Percentiles rank a stretch among this genome's conserved stretches.
phyloP scores from a whole-genome alignment of 2,329 filamentous ascomycete genomes.

The Claviceps sp. region DNA sequence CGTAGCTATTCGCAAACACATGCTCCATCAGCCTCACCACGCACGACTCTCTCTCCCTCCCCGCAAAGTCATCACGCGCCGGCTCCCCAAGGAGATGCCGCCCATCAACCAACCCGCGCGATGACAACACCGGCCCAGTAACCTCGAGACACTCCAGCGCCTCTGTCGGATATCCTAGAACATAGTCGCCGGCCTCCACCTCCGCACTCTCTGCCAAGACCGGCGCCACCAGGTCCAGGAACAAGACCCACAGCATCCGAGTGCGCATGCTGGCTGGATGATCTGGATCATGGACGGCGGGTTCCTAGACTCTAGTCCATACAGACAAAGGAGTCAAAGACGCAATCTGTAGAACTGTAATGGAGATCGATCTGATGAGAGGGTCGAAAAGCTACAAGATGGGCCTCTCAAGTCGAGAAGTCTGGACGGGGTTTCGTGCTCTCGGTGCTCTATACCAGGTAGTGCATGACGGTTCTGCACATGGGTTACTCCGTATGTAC shows the following conservation, averaged over 20 bases:
- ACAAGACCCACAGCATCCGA: background rate
- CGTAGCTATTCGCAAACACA: constrained; percentile 60
- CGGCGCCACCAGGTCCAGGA: background rate
- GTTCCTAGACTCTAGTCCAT: background rate
- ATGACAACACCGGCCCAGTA: constrained; percentile 48
- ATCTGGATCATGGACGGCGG: background rate
- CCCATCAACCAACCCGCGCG: constrained; percentile 20
- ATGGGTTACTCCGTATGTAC: too few species aligned
- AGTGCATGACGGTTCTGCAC: too few species aligned
- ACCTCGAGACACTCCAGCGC: constrained; percentile 51
- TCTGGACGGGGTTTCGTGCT: too few species aligned
- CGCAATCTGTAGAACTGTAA: too few species aligned
- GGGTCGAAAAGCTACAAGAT: too few species aligned
- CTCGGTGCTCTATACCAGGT: too few species aligned
- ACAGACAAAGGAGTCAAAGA: background rate
- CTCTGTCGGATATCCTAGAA: background rate
- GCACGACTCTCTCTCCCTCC: constrained; percentile 20
- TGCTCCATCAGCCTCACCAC: constrained; percentile 53
- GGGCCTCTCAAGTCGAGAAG: too few species aligned
- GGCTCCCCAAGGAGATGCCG: constrained; percentile 2
- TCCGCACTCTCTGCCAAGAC: background rate
- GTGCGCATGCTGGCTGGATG: background rate
- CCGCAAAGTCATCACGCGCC: too few species aligned
- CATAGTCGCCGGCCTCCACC: background rate
- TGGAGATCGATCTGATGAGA: too few species aligned